Conservation (phyloP, 768 basidiomycete genomes). For the Mycena metata region DNA sequence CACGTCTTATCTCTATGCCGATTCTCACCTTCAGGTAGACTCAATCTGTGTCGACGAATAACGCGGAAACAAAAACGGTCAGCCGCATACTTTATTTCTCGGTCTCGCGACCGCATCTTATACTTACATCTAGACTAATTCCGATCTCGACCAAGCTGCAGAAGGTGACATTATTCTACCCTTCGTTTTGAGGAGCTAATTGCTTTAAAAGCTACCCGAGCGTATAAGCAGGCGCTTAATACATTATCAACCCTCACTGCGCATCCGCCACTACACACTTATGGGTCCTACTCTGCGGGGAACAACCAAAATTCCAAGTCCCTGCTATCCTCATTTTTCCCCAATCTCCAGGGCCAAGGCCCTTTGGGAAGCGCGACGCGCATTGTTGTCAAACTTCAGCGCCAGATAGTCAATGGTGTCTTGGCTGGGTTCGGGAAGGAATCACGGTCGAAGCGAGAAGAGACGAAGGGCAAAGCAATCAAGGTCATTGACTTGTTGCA, state of each 20-base stretch:
- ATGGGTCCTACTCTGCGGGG: slow-evolving; percentile 64
- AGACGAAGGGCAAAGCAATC: slow-evolving; percentile 77
- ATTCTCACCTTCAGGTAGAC: slow-evolving; percentile 1
- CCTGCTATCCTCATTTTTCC: slow-evolving; percentile 74
- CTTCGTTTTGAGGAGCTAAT: slow-evolving; percentile 8
- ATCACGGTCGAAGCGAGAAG: slow-evolving; percentile 73
- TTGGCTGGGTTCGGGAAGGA: slow-evolving; percentile 57
- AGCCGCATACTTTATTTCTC: slow-evolving; percentile 3
- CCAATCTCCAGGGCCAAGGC: slow-evolving; percentile 82
- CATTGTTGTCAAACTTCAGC: slow-evolving; percentile 74
- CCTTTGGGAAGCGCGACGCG: slow-evolving; percentile 80
- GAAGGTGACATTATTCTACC: slow-evolving; percentile 59
- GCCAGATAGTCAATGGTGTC: slow-evolving; percentile 64
- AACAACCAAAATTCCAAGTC: slow-evolving; percentile 58
- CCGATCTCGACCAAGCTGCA: slow-evolving; percentile 58
- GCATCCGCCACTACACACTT: slow-evolving; percentile 66
- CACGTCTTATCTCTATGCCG: background rate
- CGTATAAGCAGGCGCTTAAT: slow-evolving; percentile 80
- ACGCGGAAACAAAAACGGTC: slow-evolving; percentile 31
- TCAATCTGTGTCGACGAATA: slow-evolving; percentile 20
- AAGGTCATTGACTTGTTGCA: slow-evolving; percentile 86
- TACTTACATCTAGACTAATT: slow-evolving; percentile 44
- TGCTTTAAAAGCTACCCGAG: slow-evolving; percentile 67
- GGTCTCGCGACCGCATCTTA: slow-evolving; percentile 20
- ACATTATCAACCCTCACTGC: slow-evolving; percentile 78